phyloP scores from a whole-genome alignment of 768 basidiomycete genomes.

The Mycena venus region DNA sequence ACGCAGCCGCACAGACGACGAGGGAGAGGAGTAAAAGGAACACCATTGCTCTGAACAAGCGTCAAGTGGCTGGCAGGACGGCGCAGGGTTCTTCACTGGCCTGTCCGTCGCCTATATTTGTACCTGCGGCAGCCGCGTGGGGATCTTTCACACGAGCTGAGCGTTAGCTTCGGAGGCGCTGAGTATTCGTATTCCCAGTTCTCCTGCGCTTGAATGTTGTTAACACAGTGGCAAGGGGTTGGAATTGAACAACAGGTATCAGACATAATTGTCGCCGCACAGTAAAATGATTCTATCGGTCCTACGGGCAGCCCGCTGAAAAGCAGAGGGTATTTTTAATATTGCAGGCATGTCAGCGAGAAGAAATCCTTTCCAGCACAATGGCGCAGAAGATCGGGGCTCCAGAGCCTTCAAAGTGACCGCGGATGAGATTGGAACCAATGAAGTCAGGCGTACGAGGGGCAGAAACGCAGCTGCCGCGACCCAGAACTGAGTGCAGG shows the following conservation, averaged over 20 bases:
- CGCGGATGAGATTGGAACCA: not conserved
- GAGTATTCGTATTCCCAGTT: slow-evolving; percentile 6
- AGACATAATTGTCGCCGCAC: slow-evolving; percentile 1
- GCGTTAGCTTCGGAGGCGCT: slow-evolving; percentile 4
- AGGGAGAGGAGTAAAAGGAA: slow-evolving; percentile 1
- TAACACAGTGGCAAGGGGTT: not conserved
- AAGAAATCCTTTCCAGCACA: slow-evolving; percentile 2
- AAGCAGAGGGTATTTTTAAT: slow-evolving; percentile 1
- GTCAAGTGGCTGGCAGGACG: not conserved
- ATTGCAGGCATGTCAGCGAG: not conserved
- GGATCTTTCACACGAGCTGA: slow-evolving; percentile 1
- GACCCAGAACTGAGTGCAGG: not conserved
- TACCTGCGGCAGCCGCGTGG: not conserved
- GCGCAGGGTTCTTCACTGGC: not conserved
- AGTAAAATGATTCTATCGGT: not conserved
- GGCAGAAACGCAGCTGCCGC: not conserved
- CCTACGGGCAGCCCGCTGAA: not conserved
- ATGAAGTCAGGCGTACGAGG: not conserved
- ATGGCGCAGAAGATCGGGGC: slow-evolving; percentile 4
- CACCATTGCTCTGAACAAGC: not conserved
- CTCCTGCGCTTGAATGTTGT: not conserved
- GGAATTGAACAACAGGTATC: not conserved
- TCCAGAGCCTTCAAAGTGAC: slow-evolving; percentile 1
- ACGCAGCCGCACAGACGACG: not conserved
- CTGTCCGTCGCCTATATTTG: slow-evolving; percentile 2